phyloP scores from a whole-genome alignment of 768 basidiomycete species.

The Trametes sanguinea region DNA sequence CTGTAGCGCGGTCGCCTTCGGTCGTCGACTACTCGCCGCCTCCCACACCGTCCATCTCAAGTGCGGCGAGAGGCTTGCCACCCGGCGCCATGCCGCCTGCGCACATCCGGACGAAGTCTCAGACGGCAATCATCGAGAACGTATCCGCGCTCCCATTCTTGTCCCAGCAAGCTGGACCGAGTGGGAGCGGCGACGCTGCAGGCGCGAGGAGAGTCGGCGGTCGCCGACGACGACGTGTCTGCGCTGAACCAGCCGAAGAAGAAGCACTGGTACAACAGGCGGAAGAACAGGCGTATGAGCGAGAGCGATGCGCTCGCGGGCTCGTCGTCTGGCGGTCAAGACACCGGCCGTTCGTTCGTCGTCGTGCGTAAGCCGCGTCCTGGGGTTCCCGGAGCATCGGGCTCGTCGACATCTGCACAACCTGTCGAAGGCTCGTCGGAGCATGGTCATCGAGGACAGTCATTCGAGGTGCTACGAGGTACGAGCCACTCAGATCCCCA shows the following conservation, averaged over 20 bases:
- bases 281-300: conserved; percentile 61
- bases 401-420: conserved; percentile 8
- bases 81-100: conserved; percentile 67
- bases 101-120: conserved; percentile 76
- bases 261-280: conserved; percentile 70
- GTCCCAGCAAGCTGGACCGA: background rate
- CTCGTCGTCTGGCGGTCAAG: conserved; percentile 14
- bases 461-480: conserved; percentile 36
- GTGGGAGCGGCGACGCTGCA: background rate
- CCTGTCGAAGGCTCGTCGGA: conserved; percentile 10
- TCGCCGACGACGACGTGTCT: conserved; percentile 37
- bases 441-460: conserved; percentile 20
- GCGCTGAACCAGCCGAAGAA: conserved; percentile 52
- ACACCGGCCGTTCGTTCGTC: conserved; percentile 37
- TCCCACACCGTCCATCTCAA: conserved; percentile 51
- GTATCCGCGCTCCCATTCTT: conserved; percentile 18
- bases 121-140: conserved; percentile 79
- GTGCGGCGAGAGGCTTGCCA: conserved; percentile 47
- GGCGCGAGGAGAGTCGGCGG: background rate
- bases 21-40: conserved; percentile 46
- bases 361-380: conserved; percentile 34
- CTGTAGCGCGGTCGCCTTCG: conserved; percentile 22
- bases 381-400: conserved; percentile 15
- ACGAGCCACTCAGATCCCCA: conserved; percentile 25
- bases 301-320: conserved; percentile 42